Conservation (phyloP, 345 rosid genomes). For the Lumnitzera racemosa region DNA sequence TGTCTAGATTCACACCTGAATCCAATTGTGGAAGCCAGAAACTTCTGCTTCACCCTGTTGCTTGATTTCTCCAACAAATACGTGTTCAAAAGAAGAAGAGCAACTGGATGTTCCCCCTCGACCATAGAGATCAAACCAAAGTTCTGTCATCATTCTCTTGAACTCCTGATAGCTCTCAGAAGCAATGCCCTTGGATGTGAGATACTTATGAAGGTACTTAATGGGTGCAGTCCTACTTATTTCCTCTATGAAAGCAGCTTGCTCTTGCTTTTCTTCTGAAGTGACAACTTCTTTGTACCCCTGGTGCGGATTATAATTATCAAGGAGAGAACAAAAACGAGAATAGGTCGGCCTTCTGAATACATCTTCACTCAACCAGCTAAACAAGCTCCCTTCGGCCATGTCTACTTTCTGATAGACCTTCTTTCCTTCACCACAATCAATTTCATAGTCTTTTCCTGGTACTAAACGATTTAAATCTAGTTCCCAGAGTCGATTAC, state of each 20-base stretch:
- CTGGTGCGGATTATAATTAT: slow-evolving; percentile 76
- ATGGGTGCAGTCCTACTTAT: slow-evolving; percentile 83
- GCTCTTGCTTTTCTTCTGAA: slow-evolving; percentile 82
- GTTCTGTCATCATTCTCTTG: slow-evolving; percentile 54
- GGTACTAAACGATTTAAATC: slow-evolving; percentile 72
- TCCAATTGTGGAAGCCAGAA: slow-evolving; percentile 94
- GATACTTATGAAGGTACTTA: slow-evolving; percentile 75
- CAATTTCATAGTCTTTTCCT: slow-evolving; percentile 75
- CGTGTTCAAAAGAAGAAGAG: slow-evolving; percentile 97
- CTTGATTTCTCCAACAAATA: slow-evolving; percentile 93
- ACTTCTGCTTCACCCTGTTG: slow-evolving; percentile 65
- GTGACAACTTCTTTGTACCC: slow-evolving; percentile 80
- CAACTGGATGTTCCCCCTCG: slow-evolving; percentile 78
- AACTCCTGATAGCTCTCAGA: slow-evolving; percentile 65
- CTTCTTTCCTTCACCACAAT: slow-evolving; percentile 89
- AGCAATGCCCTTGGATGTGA: slow-evolving; percentile 44
- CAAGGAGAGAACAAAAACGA: slow-evolving; percentile 84
- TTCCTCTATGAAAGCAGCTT: slow-evolving; percentile 84
- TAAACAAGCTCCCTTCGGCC: slow-evolving; percentile 69
- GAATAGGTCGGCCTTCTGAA: slow-evolving; percentile 65
- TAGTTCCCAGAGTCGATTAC: slow-evolving; percentile 86
- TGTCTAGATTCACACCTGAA: slow-evolving; percentile 50
- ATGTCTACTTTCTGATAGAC: slow-evolving; percentile 58
- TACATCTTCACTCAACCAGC: slow-evolving; percentile 62
- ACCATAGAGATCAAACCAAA: slow-evolving; percentile 82